Evolutionary conservation across 2,329 filamentous ascomycete species (phyloP), one percentile per base, ranked within the genome.

Genomic region (Pseudofabraea citricarpa): DNA sequence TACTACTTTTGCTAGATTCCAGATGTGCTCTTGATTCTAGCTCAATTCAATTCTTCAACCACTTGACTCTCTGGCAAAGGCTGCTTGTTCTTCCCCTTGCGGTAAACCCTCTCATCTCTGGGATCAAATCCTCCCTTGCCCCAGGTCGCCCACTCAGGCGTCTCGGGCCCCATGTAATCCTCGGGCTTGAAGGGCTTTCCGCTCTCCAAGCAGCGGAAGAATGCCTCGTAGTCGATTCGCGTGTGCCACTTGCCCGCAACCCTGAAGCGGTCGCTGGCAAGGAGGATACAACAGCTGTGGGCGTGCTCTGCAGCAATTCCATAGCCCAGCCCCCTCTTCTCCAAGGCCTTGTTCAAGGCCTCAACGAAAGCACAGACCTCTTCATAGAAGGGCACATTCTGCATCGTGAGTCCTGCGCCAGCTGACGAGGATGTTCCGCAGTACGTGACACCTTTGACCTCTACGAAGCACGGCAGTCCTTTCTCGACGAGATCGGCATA

Each of bases 381-480:
- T 63, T 86, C 84, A 68, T 96, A 97, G 60, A 95, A 97, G 0
- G 91, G 91, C 8, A 97, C 93, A 60, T 97, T 97, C 57, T 88
- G 81, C 91, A 97, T 97, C n/a, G 83, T 93, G 36, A 97, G 72
- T 0, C 91, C 91, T 0, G 89, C 90, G 41, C 83, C 85, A 4
- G 86, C 83, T 7, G 87, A 87, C 1, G 89, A 89, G 6, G 84
- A 84, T 0, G 91, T 97, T 31, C 93, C 93, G 65, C 93, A 97
- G 69, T 93, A 97, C 1, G 91, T 97, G 27, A 97, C 91, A 43
- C 91, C 91, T 70, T 97, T 97, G 64, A 97, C 78, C 70, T 97
- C 91, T 38, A 97, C 81, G 60, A 97, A 95, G 63, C 88, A 91
- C 0, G 91, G 91, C 18, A 95, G 73, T 1, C 86, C 90, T 52